These are phyloP conservation scores for Fusarium gaditjirri DNA, from an alignment of 2,329 filamentous ascomycete species.

Conservation along the genomic window DNA sequence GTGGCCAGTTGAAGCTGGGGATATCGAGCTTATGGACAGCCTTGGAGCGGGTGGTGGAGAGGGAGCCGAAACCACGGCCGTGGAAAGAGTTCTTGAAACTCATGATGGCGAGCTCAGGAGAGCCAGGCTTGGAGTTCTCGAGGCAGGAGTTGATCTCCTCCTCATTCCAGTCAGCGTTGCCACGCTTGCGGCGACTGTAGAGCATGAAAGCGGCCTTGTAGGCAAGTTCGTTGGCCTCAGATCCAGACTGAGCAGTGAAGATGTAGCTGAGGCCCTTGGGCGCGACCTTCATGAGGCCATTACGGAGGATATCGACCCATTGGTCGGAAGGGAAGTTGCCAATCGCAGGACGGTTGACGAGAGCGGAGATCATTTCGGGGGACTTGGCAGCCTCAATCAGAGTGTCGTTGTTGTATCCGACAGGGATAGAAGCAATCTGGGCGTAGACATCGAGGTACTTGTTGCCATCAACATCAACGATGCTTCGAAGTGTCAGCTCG, in stretches of 20 bases:
- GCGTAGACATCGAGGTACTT: conserved; percentile 69
- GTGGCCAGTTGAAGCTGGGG: conserved; percentile 88
- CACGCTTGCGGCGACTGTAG: conserved; percentile 77
- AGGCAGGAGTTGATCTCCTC: conserved; percentile 76
- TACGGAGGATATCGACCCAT: conserved; percentile 77
- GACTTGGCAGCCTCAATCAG: conserved; percentile 73
- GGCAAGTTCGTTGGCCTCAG: conserved; percentile 85
- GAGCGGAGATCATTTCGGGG: conserved; percentile 75
- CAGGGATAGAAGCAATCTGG: conserved; percentile 85
- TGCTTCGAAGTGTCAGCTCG: conserved; percentile 42
- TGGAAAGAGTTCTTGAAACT: conserved; percentile 84
- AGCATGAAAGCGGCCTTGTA: conserved; percentile 92
- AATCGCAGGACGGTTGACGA: conserved; percentile 83
- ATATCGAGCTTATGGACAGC: conserved; percentile 89
- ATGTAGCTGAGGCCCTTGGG: conserved; percentile 81
- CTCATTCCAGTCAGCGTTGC: conserved; percentile 75
- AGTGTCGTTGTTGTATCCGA: conserved; percentile 82
- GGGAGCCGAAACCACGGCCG: conserved; percentile 80
- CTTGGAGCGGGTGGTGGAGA: conserved; percentile 84
- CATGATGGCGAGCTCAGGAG: conserved; percentile 79
- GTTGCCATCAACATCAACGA: conserved; percentile 62
- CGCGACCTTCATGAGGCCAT: conserved; percentile 76
- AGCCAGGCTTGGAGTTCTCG: conserved; percentile 77
- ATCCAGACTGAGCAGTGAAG: conserved; percentile 82
- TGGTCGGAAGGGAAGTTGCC: conserved; percentile 83